phyloP scores from a whole-genome alignment of 345 rosid genomes.

The Abelmoschus esculentus region DNA sequence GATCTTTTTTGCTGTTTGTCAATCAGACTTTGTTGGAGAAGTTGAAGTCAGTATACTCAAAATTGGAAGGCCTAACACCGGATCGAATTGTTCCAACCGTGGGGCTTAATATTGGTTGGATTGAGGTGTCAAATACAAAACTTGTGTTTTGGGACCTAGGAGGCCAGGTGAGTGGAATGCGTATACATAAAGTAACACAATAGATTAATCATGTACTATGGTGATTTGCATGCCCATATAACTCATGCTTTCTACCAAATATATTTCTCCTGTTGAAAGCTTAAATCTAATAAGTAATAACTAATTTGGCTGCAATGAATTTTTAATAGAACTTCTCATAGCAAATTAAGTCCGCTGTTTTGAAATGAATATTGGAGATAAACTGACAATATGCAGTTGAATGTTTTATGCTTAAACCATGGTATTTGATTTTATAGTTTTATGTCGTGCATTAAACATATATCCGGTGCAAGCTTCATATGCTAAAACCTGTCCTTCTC shows the following conservation, averaged over 20 bases:
- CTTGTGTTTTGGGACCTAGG: conserved; percentile 97
- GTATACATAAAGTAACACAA: background rate
- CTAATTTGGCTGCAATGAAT: background rate
- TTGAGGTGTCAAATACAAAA: conserved; percentile 71
- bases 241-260: background rate
- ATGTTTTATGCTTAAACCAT: too few relatives aligned
- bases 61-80: conserved; percentile 86
- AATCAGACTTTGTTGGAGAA: conserved; percentile 87
- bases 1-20: conserved; percentile 7
- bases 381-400: too few relatives aligned
- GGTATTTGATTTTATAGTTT: too few relatives aligned
- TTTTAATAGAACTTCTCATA: background rate
- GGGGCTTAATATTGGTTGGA: conserved; percentile 86
- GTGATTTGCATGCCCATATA: background rate
- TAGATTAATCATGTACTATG: background rate
- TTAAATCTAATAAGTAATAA: background rate
- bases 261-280: background rate
- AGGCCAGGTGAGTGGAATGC: conserved; percentile 61
- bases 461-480: background rate
- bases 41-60: conserved; percentile 67
- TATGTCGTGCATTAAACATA: background rate
- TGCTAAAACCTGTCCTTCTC: conserved; percentile 1
- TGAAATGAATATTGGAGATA: too few relatives aligned
- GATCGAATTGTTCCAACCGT: conserved; percentile 97
- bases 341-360: background rate